A percentile compares a stretch with the other conserved stretches of the same genome.
Evolutionary conservation across 768 basidiomycete genomes (phyloP).

Genomic region (Collybia sordida): DNA sequence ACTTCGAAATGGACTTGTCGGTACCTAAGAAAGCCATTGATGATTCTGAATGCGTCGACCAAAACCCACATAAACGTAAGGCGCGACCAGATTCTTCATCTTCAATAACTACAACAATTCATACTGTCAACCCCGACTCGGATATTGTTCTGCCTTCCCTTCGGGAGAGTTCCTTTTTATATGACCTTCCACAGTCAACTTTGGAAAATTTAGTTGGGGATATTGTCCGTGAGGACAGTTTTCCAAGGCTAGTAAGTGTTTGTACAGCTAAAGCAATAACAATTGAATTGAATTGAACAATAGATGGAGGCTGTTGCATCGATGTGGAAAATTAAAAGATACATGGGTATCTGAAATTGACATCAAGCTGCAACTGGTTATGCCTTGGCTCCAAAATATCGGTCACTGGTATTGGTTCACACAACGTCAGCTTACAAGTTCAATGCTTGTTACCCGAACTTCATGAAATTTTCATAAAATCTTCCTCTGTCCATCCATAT

Average conservation of each 20-base stretch:
- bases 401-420: background rate
- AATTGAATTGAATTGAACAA: background rate
- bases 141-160: constrained; percentile 36
- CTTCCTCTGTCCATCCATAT: constrained; percentile 67
- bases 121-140: constrained; percentile 1
- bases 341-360: constrained; percentile 19
- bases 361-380: background rate
- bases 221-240: constrained; percentile 74
- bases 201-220: constrained; percentile 60
- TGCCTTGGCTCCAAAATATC: background rate
- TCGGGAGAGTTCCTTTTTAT: constrained; percentile 45
- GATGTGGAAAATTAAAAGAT: constrained; percentile 51
- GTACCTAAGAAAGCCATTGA: too few relatives aligned
- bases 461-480: constrained; percentile 28
- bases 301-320: constrained; percentile 55
- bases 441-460: too few relatives aligned
- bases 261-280: background rate
- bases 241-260: constrained; percentile 64
- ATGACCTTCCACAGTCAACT: constrained; percentile 46
- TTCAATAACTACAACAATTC: constrained; percentile 6
- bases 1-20: too few relatives aligned
- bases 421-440: too few relatives aligned
- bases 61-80: constrained; percentile 7
- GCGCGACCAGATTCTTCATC: constrained; percentile 12
- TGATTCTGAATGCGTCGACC: too few relatives aligned